Conservation (phyloP, 2,329 filamentous ascomycete genomes). For the Xylaria sp. region DNA sequence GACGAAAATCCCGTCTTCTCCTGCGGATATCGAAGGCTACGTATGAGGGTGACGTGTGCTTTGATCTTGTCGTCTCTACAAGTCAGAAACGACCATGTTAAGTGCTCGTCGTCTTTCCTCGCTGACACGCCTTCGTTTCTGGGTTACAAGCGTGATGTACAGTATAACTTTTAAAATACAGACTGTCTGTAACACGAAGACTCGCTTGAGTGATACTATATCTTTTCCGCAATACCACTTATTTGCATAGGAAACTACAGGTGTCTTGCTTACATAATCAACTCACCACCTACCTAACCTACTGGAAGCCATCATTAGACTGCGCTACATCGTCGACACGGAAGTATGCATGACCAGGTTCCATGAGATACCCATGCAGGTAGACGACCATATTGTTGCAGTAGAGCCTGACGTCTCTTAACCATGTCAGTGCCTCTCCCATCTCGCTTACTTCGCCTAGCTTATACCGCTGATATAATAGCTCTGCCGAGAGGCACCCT, state of each 20-base stretch:
- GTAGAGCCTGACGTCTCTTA: background rate
- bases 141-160: background rate
- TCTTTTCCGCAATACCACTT: background rate
- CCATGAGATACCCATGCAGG: background rate
- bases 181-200: background rate
- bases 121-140: too few species aligned
- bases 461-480: background rate
- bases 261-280: background rate
- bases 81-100: background rate
- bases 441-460: background rate
- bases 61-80: background rate
- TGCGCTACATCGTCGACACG: background rate
- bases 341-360: background rate
- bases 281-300: too few species aligned
- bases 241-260: background rate
- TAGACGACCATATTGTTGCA: background rate
- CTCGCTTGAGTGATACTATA: conserved; percentile 4
- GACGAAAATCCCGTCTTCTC: background rate
- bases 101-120: background rate
- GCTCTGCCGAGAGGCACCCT: background rate
- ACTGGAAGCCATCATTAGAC: background rate
- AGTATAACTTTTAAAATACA: background rate
- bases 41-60: conserved; percentile 2
- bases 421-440: conserved; percentile 23
- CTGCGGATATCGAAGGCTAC: background rate